Conservation (phyloP, 768 basidiomycete species). For the Termitomyces sp. region DNA sequence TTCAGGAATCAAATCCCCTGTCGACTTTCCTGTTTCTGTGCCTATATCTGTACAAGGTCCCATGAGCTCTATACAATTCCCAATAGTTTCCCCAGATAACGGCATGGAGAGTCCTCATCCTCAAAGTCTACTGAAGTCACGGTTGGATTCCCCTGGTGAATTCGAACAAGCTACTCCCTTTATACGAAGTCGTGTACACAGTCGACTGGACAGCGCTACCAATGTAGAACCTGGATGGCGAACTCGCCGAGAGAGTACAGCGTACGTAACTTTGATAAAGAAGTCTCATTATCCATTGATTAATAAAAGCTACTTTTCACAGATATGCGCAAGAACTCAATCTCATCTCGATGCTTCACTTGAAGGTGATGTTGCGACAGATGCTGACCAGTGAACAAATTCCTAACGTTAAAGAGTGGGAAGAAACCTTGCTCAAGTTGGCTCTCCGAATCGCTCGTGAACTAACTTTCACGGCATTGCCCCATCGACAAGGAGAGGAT, state of each 20-base stretch:
- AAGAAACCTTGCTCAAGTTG: constrained; percentile 72
- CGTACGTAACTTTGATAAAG: constrained; percentile 44
- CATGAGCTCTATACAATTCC: constrained; percentile 77
- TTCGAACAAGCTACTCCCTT: constrained; percentile 71
- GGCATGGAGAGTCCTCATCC: constrained; percentile 52
- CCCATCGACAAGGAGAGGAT: constrained; percentile 79
- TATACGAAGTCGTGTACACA: constrained; percentile 80
- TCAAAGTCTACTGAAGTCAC: constrained; percentile 43
- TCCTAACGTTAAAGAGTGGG: constrained; percentile 84
- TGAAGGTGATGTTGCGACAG: constrained; percentile 88
- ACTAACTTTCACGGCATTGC: constrained; percentile 65
- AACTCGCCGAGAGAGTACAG: constrained; percentile 82
- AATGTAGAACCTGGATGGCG: constrained; percentile 75
- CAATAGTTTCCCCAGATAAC: constrained; percentile 71
- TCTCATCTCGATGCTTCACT: constrained; percentile 79
- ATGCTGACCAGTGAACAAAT: constrained; percentile 80
- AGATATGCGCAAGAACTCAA: constrained; percentile 86
- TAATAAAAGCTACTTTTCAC: constrained; percentile 21
- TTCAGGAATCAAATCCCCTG: constrained; percentile 41
- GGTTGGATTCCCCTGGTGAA: constrained; percentile 71
- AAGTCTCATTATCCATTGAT: background rate
- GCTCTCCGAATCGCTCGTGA: constrained; percentile 84
- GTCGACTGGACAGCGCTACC: constrained; percentile 55
- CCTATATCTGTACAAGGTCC: constrained; percentile 46
- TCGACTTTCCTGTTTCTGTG: constrained; percentile 51